Percentiles rank a stretch among this genome's conserved stretches.
Conservation (phyloP, 2,329 filamentous ascomycete species). For the Tetracladium maxilliforme region DNA sequence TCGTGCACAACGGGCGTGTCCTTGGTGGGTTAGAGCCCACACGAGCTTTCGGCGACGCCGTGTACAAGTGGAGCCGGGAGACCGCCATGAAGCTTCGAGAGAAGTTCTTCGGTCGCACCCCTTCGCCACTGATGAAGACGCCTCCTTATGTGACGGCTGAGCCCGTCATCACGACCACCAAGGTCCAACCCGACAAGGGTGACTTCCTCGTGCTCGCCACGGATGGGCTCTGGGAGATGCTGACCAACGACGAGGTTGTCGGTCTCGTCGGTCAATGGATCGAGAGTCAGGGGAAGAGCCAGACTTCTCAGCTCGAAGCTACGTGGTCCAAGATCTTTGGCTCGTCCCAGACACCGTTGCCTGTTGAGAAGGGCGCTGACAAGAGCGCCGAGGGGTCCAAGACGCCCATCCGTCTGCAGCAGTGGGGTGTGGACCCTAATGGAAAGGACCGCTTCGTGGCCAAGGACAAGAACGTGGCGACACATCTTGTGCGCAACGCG, state of each 20-base stretch:
- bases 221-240: constrained; percentile 97
- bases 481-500: constrained; percentile 88
- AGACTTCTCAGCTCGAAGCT: constrained; percentile 9
- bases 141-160: constrained; percentile 97
- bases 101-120: constrained; percentile 76
- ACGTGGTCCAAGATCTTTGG: constrained; percentile 58
- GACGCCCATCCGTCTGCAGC: constrained; percentile 73
- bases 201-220: constrained; percentile 96
- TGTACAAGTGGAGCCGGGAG: constrained; percentile 90
- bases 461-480: constrained; percentile 91
- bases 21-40: constrained; percentile 85
- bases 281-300: constrained; percentile 57
- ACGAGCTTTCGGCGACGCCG: constrained; percentile 88
- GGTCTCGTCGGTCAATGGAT: constrained; percentile 96
- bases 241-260: constrained; percentile 95
- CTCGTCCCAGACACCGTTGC: constrained; percentile 40
- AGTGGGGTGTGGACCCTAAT: constrained; percentile 72
- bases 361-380: constrained; percentile 58
- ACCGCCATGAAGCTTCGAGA: constrained; percentile 69
- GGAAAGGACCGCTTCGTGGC: constrained; percentile 77
- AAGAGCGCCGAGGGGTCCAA: constrained; percentile 53
- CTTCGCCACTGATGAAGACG: constrained; percentile 66
- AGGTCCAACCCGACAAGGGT: constrained; percentile 75
- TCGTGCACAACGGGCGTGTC: constrained; percentile 78
- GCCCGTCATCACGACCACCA: constrained; percentile 84